phyloP scores from a whole-genome alignment of 257 asterid species.

The Solanum corneliomulleri region DNA sequence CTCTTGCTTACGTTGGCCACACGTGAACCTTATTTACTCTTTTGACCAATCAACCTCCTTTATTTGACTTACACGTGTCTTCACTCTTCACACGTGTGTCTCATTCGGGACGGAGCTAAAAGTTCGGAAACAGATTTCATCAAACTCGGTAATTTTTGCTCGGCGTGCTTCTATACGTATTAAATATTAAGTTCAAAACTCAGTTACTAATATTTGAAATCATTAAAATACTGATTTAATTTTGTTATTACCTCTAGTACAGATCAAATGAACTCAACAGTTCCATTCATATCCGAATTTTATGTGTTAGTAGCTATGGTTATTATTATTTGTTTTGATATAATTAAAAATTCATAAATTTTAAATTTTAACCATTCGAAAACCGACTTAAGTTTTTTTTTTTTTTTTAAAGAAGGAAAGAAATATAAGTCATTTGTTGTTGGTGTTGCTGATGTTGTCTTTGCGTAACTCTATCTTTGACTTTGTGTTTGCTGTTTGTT shows the following conservation, averaged over 20 bases:
- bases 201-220: too few species aligned
- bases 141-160: not conserved
- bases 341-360: not conserved
- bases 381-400: not conserved
- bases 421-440: not conserved
- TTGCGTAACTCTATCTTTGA: conserved; percentile 7
- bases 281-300: not conserved
- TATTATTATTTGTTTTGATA: not conserved
- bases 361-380: not conserved
- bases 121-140: too few species aligned
- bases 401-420: not conserved
- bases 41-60: not conserved
- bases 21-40: conserved; percentile 24
- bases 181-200: not conserved
- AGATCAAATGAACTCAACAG: too few species aligned
- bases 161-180: not conserved
- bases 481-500: conserved; percentile 11
- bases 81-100: conserved; percentile 20
- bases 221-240: too few species aligned
- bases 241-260: not conserved
- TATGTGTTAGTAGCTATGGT: not conserved
- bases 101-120: not conserved
- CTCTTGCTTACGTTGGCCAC: conserved; percentile 29
- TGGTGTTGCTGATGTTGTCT: conserved; percentile 7
- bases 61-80: conserved; percentile 4